These are phyloP conservation scores for Yarrowia sp. DNA, from an alignment of 805 yeast species.

Conservation along the genomic window DNA sequence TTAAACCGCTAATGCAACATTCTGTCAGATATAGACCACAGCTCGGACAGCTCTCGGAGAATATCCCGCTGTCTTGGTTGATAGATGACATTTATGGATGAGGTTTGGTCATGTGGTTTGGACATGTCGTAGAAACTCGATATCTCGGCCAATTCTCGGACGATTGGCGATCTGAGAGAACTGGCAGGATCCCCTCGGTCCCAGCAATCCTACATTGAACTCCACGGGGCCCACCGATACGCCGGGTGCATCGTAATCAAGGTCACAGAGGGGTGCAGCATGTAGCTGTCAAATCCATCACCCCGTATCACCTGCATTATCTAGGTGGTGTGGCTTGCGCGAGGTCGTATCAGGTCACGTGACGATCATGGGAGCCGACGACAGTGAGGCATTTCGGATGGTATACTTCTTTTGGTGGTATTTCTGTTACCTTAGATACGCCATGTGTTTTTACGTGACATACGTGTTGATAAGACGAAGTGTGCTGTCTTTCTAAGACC, in stretches of 20 bases:
- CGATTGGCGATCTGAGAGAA: background rate
- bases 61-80: no score
- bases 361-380: no score
- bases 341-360: background rate
- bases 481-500: background rate
- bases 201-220: background rate
- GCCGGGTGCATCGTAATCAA: background rate
- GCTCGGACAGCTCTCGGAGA: background rate
- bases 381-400: background rate
- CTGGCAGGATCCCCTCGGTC: background rate
- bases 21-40: background rate
- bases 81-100: no score
- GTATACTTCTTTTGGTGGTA: background rate
- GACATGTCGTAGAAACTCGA: no score
- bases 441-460: no score
- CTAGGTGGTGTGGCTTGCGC: background rate
- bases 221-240: background rate
- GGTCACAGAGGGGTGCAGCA: conserved; percentile 3
- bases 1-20: background rate
- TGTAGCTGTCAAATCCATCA: conserved; percentile 7
- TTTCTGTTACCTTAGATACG: no score
- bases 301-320: conserved; percentile 3
- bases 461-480: background rate
- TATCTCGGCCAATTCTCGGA: background rate
- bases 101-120: no score